Evolutionary conservation across 352 stramenopile species (phyloP), one percentile per base, ranked within the genome.

Genomic region (Phytophthora tentaculata): DNA sequence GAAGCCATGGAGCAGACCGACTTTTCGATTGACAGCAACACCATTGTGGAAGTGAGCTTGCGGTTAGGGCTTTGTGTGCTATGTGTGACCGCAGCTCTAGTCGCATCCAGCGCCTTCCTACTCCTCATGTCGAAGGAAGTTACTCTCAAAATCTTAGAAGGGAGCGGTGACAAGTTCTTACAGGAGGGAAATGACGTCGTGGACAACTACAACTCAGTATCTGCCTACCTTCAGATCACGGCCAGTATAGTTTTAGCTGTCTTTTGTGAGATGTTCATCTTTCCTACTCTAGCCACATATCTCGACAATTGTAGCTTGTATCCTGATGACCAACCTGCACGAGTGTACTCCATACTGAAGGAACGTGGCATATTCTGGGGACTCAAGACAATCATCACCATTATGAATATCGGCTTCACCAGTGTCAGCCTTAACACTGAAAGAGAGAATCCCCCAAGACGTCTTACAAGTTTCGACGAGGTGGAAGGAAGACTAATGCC

Each of bases 401-500:
- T 87, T 65, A 85, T 89, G 80, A 89, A 87, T 58, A 74, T 89
- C 17, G 78, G 78, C 24, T 83, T 80, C 17, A 76, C 76, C 3
- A 87, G 78, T 80, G 71, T 89, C 32, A 14, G 8, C 52, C 4
- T 32, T 9, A 32, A 32, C 28, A 32, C 28, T 8, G 9, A 32
- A 5, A 37, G 24, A 17, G 13, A 22, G 13, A 26, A 22, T 16
- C 26, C 65, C 0, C 54, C 28, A 32, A 32, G 71, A 28, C 66
- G 61, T 28, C 58, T 78, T 24, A 39, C 54, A 10, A 5, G n/a
- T 2, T 50, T 32, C 0, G 54, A 71, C 39, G 60, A 61, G 20
- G 13, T 70, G 6, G 39, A 48, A n/a, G 10, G 4, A 12, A 54
- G 55, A 43, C 39, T 73, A 45, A 29, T 43, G 1, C 66, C 56